Evolutionary conservation across 192 early-diverging fungal species (phyloP).

Genomic region (Coemansia sp.): DNA sequence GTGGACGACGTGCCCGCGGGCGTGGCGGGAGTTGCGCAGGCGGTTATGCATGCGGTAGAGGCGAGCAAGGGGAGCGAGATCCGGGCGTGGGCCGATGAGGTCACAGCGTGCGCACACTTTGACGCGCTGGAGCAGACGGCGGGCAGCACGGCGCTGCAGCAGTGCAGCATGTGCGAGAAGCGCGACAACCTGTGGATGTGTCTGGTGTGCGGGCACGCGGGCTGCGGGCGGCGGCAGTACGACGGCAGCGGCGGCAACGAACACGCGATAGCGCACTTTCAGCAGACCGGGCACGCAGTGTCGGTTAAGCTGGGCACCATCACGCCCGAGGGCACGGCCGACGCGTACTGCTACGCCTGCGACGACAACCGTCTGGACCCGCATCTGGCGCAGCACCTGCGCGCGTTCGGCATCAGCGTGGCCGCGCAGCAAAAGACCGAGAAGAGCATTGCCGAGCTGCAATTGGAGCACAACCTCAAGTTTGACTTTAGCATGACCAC

Average conservation of each 20-base stretch:
- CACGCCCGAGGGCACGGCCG: conserved; percentile 93
- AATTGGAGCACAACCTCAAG: conserved; percentile 93
- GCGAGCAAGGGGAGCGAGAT: conserved; percentile 82
- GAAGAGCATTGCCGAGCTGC: conserved; percentile 87
- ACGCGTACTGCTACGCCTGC: conserved; percentile 61
- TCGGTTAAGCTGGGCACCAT: conserved; percentile 94
- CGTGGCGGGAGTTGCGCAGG: conserved; percentile 23
- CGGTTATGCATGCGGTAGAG: conserved; percentile 72
- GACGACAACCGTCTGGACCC: conserved; percentile 80
- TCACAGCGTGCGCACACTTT: conserved; percentile 75
- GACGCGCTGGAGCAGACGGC: conserved; percentile 62
- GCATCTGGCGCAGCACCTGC: conserved; percentile 70
- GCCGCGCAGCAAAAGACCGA: conserved; percentile 81
- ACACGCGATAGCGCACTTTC: conserved; percentile 83
- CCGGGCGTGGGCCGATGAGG: conserved; percentile 91
- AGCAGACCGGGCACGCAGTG: conserved; percentile 75
- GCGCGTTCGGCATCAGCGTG: conserved; percentile 87
- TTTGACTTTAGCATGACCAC: conserved; percentile 98
- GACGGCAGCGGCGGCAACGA: conserved; percentile 91
- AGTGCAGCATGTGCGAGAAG: conserved; percentile 67
- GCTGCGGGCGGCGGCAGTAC: conserved; percentile 91
- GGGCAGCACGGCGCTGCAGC: conserved; percentile 35
- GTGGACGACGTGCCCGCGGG: conserved; percentile 52
- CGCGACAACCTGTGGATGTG: conserved; percentile 96
- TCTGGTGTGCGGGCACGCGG: conserved; percentile 85